These are phyloP conservation scores for Fomes fomentarius DNA, from an alignment of 1,284 basidiomycete genomes.

Conservation along the genomic window DNA sequence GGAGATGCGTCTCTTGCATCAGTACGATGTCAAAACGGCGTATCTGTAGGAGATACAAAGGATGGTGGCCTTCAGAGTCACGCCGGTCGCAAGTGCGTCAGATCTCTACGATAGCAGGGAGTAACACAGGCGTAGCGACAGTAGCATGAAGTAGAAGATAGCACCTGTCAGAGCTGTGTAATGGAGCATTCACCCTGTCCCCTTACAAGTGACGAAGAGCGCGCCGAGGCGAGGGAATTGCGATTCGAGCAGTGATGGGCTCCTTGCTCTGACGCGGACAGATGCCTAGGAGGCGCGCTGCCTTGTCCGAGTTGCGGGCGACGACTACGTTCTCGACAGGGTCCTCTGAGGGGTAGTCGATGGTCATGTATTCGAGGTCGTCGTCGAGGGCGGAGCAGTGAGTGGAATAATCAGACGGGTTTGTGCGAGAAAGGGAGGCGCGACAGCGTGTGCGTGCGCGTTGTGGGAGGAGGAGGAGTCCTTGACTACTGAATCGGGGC, in stretches of 20 bases:
- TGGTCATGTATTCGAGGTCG: constrained; percentile 73
- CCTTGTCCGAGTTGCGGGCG: constrained; percentile 47
- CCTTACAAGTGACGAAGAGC: too few relatives aligned
- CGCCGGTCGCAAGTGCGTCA: too few relatives aligned
- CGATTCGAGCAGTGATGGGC: constrained; percentile 73
- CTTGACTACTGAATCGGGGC: constrained; percentile 33
- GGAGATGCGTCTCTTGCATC: too few relatives aligned
- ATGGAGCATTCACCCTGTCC: too few relatives aligned
- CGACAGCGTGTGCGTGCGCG: constrained; percentile 2
- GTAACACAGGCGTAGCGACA: too few relatives aligned
- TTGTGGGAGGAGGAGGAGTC: constrained; percentile 21
- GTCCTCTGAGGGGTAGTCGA: constrained; percentile 35
- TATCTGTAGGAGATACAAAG: too few relatives aligned
- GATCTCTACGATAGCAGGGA: too few relatives aligned
- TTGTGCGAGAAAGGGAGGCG: constrained; percentile 26
- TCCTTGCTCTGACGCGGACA: constrained; percentile 76
- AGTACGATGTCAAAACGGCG: too few relatives aligned
- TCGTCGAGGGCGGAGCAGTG: constrained; percentile 43
- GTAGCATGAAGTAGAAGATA: too few relatives aligned
- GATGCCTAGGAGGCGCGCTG: constrained; percentile 75
- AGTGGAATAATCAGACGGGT: constrained; percentile 35
- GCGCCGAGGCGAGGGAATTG: constrained; percentile 76
- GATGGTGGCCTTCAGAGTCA: too few relatives aligned
- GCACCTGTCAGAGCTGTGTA: too few relatives aligned
- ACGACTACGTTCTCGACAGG: constrained; percentile 24